Evolutionary conservation across 2,329 filamentous ascomycete species (phyloP).

Genomic region (Claviceps cyperi): DNA sequence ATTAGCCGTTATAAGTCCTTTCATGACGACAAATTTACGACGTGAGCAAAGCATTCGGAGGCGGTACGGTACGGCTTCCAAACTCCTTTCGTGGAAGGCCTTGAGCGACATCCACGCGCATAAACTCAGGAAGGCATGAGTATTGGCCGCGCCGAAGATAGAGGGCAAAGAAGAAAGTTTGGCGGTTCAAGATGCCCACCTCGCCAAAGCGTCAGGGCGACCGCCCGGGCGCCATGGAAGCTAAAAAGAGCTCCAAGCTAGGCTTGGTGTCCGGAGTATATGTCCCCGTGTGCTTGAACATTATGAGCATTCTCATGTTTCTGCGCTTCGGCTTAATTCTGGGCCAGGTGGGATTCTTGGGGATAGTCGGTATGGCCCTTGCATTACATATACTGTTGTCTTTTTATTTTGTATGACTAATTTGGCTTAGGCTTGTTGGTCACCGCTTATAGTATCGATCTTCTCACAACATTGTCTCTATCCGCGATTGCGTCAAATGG

Average conservation of each 20-base stretch:
- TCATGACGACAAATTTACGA: background rate
- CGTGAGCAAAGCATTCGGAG: background rate
- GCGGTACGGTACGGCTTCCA: background rate
- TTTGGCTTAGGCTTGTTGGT: slow-evolving; percentile 47
- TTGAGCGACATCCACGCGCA: background rate
- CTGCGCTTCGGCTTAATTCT: slow-evolving; percentile 75
- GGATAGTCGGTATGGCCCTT: slow-evolving; percentile 52
- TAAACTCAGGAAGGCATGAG: background rate
- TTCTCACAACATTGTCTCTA: slow-evolving; percentile 74
- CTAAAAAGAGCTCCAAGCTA: slow-evolving; percentile 43
- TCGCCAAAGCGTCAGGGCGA: slow-evolving; percentile 7
- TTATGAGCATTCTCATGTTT: slow-evolving; percentile 86
- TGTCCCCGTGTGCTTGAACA: slow-evolving; percentile 78
- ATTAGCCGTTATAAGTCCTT: background rate
- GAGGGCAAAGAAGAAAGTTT: background rate
- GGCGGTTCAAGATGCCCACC: slow-evolving; percentile 4
- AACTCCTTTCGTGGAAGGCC: background rate
- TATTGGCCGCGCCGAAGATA: background rate
- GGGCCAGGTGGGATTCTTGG: slow-evolving; percentile 64
- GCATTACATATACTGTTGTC: background rate
- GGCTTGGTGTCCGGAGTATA: slow-evolving; percentile 69
- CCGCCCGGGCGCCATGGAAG: slow-evolving; percentile 17
- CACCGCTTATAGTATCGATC: slow-evolving; percentile 63
- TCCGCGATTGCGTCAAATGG: slow-evolving; percentile 85
- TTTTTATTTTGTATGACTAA: slow-evolving; percentile 1